Conservation (phyloP, 1,284 basidiomycete species). For the Pisolithus thermaeus region DNA sequence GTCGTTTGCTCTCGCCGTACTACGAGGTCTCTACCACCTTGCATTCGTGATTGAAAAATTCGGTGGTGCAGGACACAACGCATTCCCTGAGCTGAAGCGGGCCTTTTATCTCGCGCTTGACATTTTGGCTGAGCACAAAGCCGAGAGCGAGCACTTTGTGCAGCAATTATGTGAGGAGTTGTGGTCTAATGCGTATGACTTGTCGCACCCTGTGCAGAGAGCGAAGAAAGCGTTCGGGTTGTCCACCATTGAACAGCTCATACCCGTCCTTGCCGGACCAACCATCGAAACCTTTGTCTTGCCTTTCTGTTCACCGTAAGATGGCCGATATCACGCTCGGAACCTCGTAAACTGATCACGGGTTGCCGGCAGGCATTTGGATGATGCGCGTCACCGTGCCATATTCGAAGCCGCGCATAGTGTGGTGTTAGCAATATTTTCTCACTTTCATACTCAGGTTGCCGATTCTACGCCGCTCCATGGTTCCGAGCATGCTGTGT, state of each 20-base stretch:
- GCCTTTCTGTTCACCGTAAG: constrained; percentile 57
- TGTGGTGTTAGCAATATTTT: constrained; percentile 62
- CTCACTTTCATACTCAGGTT: constrained; percentile 34
- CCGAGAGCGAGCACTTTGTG: no score
- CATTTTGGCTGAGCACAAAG: no score
- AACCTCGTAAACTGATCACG: constrained; percentile 2
- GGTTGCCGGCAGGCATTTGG: no score
- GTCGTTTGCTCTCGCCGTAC: constrained; percentile 35
- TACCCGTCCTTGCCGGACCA: constrained; percentile 47
- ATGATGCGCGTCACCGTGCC: no score
- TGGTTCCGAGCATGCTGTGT: constrained; percentile 11
- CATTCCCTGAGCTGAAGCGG: no score
- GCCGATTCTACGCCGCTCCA: background rate
- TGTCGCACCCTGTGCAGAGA: constrained; percentile 24
- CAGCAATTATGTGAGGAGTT: constrained; percentile 14
- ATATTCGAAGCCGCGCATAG: constrained; percentile 46
- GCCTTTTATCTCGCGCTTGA: no score
- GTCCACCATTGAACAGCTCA: constrained; percentile 64
- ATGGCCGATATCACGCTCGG: constrained; percentile 9
- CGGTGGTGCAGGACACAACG: no score
- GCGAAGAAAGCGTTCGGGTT: constrained; percentile 59
- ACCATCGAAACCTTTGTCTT: constrained; percentile 48
- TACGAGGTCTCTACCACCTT: no score
- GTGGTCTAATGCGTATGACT: constrained; percentile 13
- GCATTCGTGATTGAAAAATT: no score